Evolutionary conservation across 2,329 filamentous ascomycete genomes (phyloP), one percentile per base, ranked within the genome.

Genomic region (Thelonectria discophora): DNA sequence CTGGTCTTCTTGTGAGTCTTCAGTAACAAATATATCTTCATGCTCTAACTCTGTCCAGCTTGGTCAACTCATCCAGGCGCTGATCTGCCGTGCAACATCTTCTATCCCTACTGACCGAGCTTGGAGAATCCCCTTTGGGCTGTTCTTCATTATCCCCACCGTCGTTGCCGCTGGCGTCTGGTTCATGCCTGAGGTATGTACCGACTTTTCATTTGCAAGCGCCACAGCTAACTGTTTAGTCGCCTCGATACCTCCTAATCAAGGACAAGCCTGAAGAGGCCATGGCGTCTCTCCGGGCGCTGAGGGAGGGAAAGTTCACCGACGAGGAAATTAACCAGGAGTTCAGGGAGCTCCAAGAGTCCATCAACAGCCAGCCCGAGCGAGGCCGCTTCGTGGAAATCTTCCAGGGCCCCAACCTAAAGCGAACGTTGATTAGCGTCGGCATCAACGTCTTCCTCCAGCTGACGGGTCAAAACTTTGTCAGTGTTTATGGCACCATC

Each of bases 81-180:
- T 30, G 30, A 12, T 18, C 18, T 37, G 47, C 27, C 15, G 47
- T 42, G 39, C 11, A 17, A 42, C 17, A 4, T 42, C 39, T 3
- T 17, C 39, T 9, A 42, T 42, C 17, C 39, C 3, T 3, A n/a
- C 13, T 20, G 39, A 42, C 9, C 5, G 39, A 42, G 15, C 47
- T 10, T 49, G 32, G 32, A 34, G 32, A 34, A 77, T 78, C 46
- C 77, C 76, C 0, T 64, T 74, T 2, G 75, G 76, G 0, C 64
- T 77, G 0, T 77, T 75, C 74, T 67, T 71, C 52, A 56, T 77
- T 13, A 64, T 78, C 2, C 75, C 76, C 2, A 56, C 64, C 11
- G 71, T 76, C 24, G 60, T 77, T 8, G 49, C 69, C 2, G 55
- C 27, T 18, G 46, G 60, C 12, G 69, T 73, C 32, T 76, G 70